Conservation (phyloP, 768 basidiomycete species). For the Zangia roseola region DNA sequence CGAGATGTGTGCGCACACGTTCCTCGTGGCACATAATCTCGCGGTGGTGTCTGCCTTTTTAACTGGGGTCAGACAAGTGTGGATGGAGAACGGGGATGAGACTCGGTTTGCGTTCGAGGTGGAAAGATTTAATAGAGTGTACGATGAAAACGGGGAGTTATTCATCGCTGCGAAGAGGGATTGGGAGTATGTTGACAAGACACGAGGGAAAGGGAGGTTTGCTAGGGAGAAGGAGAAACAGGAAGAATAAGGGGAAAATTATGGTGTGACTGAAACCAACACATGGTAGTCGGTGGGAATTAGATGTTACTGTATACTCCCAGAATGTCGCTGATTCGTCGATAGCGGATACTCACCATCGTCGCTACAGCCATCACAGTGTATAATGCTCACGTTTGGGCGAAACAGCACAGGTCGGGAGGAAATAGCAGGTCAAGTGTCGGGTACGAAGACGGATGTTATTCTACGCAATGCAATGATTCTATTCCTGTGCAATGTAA, state of each 20-base stretch:
- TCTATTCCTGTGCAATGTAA: conserved; percentile 8
- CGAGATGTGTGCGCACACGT: conserved; percentile 83
- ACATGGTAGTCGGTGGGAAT: neutral
- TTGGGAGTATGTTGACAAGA: conserved; percentile 68
- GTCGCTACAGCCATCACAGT: too few relatives aligned
- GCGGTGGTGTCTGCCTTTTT: conserved; percentile 67
- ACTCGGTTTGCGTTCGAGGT: conserved; percentile 45
- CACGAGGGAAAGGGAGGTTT: conserved; percentile 74
- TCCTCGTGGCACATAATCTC: conserved; percentile 77
- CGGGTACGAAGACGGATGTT: conserved; percentile 5
- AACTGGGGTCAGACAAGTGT: conserved; percentile 46
- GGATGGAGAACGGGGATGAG: conserved; percentile 11
- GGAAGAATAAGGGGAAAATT: too few relatives aligned
- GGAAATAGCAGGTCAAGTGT: conserved; percentile 1
- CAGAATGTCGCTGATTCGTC: neutral
- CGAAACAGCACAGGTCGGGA: neutral
- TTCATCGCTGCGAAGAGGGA: conserved; percentile 49
- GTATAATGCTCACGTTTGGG: too few relatives aligned
- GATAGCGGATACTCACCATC: neutral
- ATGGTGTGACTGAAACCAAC: too few relatives aligned
- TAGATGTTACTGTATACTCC: neutral
- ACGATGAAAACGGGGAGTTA: conserved; percentile 48
- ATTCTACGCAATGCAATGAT: conserved; percentile 18
- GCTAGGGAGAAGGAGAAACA: conserved; percentile 56
- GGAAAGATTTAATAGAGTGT: conserved; percentile 45